phyloP scores from a whole-genome alignment of 495 filamentous ascomycete genomes.

The Penicillium crystallinum region DNA sequence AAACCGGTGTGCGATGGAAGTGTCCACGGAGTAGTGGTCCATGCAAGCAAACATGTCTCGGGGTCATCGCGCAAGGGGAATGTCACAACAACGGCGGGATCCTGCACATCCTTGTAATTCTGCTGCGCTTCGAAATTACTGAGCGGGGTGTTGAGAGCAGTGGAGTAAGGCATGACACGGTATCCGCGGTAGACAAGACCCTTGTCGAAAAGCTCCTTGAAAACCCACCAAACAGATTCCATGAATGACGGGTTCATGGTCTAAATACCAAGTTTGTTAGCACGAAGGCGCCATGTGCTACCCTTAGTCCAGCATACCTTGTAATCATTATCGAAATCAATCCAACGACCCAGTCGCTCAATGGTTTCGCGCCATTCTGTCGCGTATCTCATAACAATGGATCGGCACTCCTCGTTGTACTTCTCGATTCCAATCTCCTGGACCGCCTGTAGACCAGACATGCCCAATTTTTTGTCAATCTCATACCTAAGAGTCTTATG shows the following conservation, averaged over 20 bases:
- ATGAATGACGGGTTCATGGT: conserved; percentile 94
- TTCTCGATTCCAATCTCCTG: conserved; percentile 79
- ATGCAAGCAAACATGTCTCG: conserved; percentile 71
- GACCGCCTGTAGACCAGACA: conserved; percentile 85
- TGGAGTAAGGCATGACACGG: conserved; percentile 92
- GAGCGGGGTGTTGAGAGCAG: conserved; percentile 80
- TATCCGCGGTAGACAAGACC: conserved; percentile 83
- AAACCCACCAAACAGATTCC: conserved; percentile 97
- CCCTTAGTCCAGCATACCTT: conserved; percentile 50
- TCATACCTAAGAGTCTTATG: conserved; percentile 51
- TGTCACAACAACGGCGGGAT: conserved; percentile 85
- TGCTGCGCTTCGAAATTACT: conserved; percentile 93
- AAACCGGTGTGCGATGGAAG: conserved; percentile 79
- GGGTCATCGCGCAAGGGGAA: conserved; percentile 79
- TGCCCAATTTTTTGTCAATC: conserved; percentile 95
- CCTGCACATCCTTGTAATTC: conserved; percentile 90
- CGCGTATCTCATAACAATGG: conserved; percentile 92
- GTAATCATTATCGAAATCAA: conserved; percentile 98
- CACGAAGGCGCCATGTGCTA: not conserved
- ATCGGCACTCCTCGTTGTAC: conserved; percentile 89
- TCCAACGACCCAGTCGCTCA: conserved; percentile 89
- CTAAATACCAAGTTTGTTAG: conserved; percentile 30
- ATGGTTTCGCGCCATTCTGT: conserved; percentile 88
- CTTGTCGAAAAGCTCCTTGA: conserved; percentile 88
- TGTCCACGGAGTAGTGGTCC: conserved; percentile 98